These are phyloP conservation scores for Globisporangium nodosum DNA, from an alignment of 352 stramenopile genomes.

Conservation along the genomic window DNA sequence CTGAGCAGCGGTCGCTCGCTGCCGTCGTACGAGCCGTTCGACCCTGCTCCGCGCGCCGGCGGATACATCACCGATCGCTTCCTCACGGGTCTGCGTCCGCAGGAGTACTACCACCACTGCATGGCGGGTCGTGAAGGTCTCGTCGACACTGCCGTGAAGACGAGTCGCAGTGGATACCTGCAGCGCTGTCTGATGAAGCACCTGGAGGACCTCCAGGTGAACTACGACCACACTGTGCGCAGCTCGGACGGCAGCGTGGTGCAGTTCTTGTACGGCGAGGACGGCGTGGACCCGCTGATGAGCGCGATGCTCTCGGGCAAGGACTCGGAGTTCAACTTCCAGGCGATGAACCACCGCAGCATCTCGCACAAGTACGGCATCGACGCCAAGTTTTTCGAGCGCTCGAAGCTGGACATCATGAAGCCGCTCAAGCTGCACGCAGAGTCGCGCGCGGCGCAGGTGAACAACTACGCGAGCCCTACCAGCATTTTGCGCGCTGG, in stretches of 20 bases:
- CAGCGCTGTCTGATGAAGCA: slow-evolving; percentile 99
- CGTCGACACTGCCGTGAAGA: slow-evolving; percentile 99
- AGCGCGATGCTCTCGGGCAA: slow-evolving; percentile 94
- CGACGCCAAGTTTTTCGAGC: slow-evolving; percentile 83
- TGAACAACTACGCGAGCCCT: slow-evolving; percentile 29
- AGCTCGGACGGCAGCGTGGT: slow-evolving; percentile 96
- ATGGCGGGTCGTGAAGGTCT: slow-evolving; percentile 99
- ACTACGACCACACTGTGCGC: slow-evolving; percentile 99
- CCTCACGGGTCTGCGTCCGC: slow-evolving; percentile 93
- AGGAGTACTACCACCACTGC: slow-evolving; percentile 99
- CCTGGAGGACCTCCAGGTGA: slow-evolving; percentile 96
- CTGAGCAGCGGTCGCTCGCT: slow-evolving; percentile 97
- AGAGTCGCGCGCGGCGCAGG: slow-evolving; percentile 50
- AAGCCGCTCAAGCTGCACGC: slow-evolving; percentile 77
- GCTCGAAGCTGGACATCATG: slow-evolving; percentile 88
- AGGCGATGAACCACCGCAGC: slow-evolving; percentile 95
- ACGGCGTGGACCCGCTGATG: slow-evolving; percentile 97
- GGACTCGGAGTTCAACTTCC: slow-evolving; percentile 90
- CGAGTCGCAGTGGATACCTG: slow-evolving; percentile 98
- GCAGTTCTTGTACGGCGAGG: slow-evolving; percentile 99
- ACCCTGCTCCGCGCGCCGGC: slow-evolving; percentile 95
- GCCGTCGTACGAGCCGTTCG: slow-evolving; percentile 97
- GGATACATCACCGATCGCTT: slow-evolving; percentile 99
- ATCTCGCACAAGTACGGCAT: slow-evolving; percentile 93
- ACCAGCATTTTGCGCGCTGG: slow-evolving; percentile 43